Evolutionary conservation across 2,329 filamentous ascomycete genomes (phyloP).

Genomic region (Botryotinia narcissicola): DNA sequence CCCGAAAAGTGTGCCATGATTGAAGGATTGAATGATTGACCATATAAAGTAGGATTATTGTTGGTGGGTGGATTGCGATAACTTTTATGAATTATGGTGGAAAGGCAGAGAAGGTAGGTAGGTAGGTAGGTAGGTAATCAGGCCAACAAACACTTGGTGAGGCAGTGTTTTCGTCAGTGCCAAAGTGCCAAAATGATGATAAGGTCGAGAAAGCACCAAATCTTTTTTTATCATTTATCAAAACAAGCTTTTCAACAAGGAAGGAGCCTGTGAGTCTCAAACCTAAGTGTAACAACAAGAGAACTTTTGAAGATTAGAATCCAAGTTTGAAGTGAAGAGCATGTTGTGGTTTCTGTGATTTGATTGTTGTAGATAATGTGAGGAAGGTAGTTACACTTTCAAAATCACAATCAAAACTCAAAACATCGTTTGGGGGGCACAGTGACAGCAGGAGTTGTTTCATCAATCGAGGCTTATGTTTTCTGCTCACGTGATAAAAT

Average conservation of each 20-base stretch:
- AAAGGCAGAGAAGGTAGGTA: neutral
- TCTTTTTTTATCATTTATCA: neutral
- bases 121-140: neutral
- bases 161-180: neutral
- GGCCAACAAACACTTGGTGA: neutral
- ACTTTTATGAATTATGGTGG: neutral
- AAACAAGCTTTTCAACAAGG: neutral
- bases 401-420: neutral
- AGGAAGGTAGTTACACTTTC: neutral
- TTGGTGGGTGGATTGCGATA: neutral
- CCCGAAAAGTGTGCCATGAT: conserved; percentile 59
- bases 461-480: neutral
- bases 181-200: neutral
- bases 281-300: neutral
- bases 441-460: neutral
- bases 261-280: neutral
- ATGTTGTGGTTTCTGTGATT: neutral
- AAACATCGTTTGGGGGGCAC: neutral
- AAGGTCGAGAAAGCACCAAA: neutral
- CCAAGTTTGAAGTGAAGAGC: neutral
- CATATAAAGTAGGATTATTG: neutral
- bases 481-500: neutral
- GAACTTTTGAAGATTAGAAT: neutral
- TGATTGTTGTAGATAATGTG: neutral
- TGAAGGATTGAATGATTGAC: conserved; percentile 1